Evolutionary conservation across 2,329 filamentous ascomycete species (phyloP).

Genomic region (Xylariaceae sp.): DNA sequence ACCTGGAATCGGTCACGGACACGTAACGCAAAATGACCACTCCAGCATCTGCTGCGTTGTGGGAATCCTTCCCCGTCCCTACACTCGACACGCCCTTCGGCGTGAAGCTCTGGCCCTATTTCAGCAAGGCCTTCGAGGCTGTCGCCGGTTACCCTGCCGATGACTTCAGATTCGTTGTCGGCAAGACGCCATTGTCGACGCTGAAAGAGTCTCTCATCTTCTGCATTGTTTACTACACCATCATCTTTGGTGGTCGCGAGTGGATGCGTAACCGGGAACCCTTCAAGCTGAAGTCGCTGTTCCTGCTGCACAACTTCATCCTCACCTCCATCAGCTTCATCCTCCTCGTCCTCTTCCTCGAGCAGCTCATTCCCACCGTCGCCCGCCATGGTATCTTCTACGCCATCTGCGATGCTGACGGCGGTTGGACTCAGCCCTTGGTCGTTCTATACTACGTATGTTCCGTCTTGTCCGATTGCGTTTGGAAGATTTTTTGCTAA

Average conservation of each 20-base stretch:
- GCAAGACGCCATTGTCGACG: slow-evolving; percentile 84
- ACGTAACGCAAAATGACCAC: slow-evolving; percentile 25
- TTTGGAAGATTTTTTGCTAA: slow-evolving; percentile 34
- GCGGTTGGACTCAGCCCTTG: slow-evolving; percentile 90
- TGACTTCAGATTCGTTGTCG: slow-evolving; percentile 78
- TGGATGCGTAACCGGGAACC: slow-evolving; percentile 82
- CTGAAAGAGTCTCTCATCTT: slow-evolving; percentile 75
- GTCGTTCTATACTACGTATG: slow-evolving; percentile 95
- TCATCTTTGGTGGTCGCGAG: slow-evolving; percentile 90
- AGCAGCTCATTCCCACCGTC: slow-evolving; percentile 83
- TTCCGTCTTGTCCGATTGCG: neutral
- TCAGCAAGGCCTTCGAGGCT: slow-evolving; percentile 76
- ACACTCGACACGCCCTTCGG: slow-evolving; percentile 91
- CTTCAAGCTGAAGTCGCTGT: slow-evolving; percentile 81
- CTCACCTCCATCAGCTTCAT: slow-evolving; percentile 78
- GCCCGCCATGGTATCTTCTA: slow-evolving; percentile 79
- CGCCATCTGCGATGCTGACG: slow-evolving; percentile 73
- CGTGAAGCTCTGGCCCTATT: slow-evolving; percentile 87
- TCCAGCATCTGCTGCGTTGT: slow-evolving; percentile 40
- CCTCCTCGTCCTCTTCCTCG: slow-evolving; percentile 78
- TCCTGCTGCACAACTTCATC: slow-evolving; percentile 96
- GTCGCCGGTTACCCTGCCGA: slow-evolving; percentile 76
- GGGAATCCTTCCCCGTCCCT: slow-evolving; percentile 60
- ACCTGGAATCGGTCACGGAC: slow-evolving; percentile 1
- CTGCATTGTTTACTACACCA: slow-evolving; percentile 81